Base-by-base conservation (phyloP, 1,284 basidiomycete genomes). In the Butyriboletus appendiculatus region DNA sequence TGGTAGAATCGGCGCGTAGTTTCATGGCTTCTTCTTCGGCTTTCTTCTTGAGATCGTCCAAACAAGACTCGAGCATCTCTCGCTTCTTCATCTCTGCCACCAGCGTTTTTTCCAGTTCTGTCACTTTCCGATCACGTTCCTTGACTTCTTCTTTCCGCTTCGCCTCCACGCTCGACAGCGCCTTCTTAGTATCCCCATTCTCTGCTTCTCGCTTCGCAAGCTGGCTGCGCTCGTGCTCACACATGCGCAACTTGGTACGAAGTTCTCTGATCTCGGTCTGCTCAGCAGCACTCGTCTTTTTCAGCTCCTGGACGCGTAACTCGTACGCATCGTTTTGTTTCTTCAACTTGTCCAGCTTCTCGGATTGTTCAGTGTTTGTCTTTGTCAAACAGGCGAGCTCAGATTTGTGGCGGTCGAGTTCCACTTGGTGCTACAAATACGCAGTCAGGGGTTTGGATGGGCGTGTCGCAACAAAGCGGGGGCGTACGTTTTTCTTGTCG, bases 191-290 rank as follows among this genome's bases (percentile, higher is more conserved):
- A 8, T 88, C 82, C 1, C 65, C 70, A 0, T 73, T 66, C 43
- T 85, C 85, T 7, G 72, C 74, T 45, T 82, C 81, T 58, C 83
- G 84, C 3, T 74, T 68, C 4, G 75, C 65, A 6, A 82, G 67
- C 56, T 82, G 81, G 10, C 73, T 63, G 28, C 78, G 77, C 54
- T 87, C 85, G 57, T 84, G 77, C 59, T 90, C 88, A 6, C 79
- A 73, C 45, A 73, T 62, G n/a, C 82, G 78, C 20, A 88, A 70
- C 65, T 85, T 88, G 40, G 74, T 62, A 11, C 81, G 78, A 2
- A 88, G 69, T 20, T 84, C 84, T 62, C 82, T 87, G 59, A 87
- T 66, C 64, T 90, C 86, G 0, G 72, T 67, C 61, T 87, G 81
- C 50, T 86, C 84, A 0, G 73, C 56, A 2, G 69, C 56, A n/a